phyloP scores from a whole-genome alignment of 495 filamentous ascomycete genomes.

The Polyplosphaeria fusca region DNA sequence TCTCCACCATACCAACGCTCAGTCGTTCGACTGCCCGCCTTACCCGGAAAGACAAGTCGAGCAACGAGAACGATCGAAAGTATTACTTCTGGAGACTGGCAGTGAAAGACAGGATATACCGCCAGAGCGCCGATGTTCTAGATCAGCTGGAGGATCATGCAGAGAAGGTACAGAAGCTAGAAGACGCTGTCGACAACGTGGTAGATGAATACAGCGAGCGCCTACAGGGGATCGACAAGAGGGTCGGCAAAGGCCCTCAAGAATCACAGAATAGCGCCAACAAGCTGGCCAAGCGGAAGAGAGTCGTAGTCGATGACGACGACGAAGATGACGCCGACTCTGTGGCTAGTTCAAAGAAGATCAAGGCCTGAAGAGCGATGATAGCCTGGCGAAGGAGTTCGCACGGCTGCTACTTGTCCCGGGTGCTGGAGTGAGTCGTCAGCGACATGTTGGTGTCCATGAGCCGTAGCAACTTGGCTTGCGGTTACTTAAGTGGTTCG shows the following conservation, averaged over 20 bases:
- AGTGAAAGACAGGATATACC: constrained; percentile 76
- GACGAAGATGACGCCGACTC: constrained; percentile 14
- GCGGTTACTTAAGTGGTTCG: too few relatives aligned
- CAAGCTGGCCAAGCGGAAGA: constrained; percentile 43
- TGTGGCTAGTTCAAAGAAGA: constrained; percentile 13
- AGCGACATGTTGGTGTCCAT: too few relatives aligned
- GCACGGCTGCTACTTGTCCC: too few relatives aligned
- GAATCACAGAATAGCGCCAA: constrained; percentile 15
- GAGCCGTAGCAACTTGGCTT: too few relatives aligned
- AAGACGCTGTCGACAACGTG: constrained; percentile 71
- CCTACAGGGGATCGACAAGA: constrained; percentile 52
- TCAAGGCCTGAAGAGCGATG: constrained; percentile 4
- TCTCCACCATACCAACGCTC: constrained; percentile 64
- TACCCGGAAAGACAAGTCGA: constrained; percentile 54
- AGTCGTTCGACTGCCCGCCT: constrained; percentile 58
- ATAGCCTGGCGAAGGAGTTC: too few relatives aligned
- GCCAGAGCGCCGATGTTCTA: constrained; percentile 71
- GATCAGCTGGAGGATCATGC: constrained; percentile 66
- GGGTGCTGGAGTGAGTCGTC: too few relatives aligned
- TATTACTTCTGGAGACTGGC: constrained; percentile 83
- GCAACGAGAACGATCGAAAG: constrained; percentile 55
- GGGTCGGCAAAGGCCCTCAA: constrained; percentile 37
- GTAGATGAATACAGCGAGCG: constrained; percentile 77
- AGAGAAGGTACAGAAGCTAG: constrained; percentile 78
- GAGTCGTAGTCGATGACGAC: constrained; percentile 43